These are phyloP conservation scores for Hypoxylon rubiginosum DNA, from an alignment of 2,329 filamentous ascomycete species.

Conservation along the genomic window DNA sequence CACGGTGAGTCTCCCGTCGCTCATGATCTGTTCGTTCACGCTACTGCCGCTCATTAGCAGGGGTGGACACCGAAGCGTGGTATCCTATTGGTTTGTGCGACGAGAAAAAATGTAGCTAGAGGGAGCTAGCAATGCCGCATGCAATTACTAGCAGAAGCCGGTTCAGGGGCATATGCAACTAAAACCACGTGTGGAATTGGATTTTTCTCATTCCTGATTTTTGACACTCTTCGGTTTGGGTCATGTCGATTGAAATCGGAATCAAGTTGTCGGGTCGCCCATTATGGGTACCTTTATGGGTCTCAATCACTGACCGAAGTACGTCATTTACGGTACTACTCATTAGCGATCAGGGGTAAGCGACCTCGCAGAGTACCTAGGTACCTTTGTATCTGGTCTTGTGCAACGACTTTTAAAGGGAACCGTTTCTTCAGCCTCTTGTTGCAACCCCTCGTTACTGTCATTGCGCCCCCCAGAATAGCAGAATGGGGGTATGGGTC, in stretches of 20 bases:
- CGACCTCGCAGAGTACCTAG: constrained; percentile 27
- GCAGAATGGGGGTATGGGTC: constrained; percentile 11
- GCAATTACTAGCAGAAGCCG: constrained; percentile 24
- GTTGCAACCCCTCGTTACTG: constrained; percentile 17
- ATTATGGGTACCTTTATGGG: constrained; percentile 9
- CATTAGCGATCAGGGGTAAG: constrained; percentile 14
- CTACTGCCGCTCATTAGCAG: constrained; percentile 19
- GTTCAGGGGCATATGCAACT: constrained; percentile 23
- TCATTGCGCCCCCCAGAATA: constrained; percentile 9
- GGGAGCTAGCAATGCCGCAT: constrained; percentile 27
- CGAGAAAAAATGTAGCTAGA: constrained; percentile 5
- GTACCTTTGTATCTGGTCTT: neutral
- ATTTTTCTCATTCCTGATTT: constrained; percentile 23
- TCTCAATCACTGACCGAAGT: constrained; percentile 6
- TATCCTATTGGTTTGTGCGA: constrained; percentile 21
- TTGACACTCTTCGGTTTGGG: constrained; percentile 9
- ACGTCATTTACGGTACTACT: constrained; percentile 22
- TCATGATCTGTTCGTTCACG: constrained; percentile 3
- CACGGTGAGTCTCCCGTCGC: neutral
- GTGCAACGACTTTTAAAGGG: constrained; percentile 8
- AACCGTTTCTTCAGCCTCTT: constrained; percentile 28
- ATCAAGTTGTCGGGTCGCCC: constrained; percentile 1
- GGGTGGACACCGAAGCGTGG: constrained; percentile 4
- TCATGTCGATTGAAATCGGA: constrained; percentile 7
- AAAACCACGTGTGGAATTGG: constrained; percentile 30